Evolutionary conservation across 352 stramenopile species (phyloP).

Genomic region (Pythium monospermum): DNA sequence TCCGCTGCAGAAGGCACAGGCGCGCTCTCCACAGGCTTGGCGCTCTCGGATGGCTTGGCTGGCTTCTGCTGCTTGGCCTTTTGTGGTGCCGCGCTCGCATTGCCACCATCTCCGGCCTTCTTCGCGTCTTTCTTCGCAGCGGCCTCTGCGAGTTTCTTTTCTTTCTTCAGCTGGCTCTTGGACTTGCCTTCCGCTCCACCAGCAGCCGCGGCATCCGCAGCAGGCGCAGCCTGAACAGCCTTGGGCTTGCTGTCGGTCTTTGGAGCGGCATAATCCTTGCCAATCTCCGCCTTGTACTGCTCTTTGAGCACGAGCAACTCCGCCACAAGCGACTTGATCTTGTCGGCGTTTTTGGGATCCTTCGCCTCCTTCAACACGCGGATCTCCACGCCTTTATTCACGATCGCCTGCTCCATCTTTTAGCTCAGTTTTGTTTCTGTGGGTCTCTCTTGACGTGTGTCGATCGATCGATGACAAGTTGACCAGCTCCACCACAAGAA

Average conservation of each 20-base stretch:
- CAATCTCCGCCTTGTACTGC: constrained; percentile 70
- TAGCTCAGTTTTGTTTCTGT: constrained; percentile 1
- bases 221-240: not conserved
- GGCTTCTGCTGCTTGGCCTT: constrained; percentile 25
- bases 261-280: constrained; percentile 60
- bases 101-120: constrained; percentile 20
- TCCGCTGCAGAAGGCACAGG: constrained; percentile 49
- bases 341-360: constrained; percentile 30
- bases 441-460: not conserved
- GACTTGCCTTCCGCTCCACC: constrained; percentile 47
- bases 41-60: constrained; percentile 63
- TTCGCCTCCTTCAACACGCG: constrained; percentile 78
- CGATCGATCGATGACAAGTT: constrained; percentile 1
- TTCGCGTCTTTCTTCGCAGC: constrained; percentile 56
- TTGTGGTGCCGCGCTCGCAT: constrained; percentile 23
- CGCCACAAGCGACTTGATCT: constrained; percentile 28
- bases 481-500: constrained; percentile 9
- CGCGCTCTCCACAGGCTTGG: constrained; percentile 58
- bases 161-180: constrained; percentile 87
- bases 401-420: constrained; percentile 25
- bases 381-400: constrained; percentile 48
- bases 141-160: constrained; percentile 79
- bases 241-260: constrained; percentile 38
- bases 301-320: constrained; percentile 46
- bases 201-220: constrained; percentile 4